These are phyloP conservation scores for Penicillium palitans DNA, from an alignment of 2,329 filamentous ascomycete species.

Conservation along the genomic window DNA sequence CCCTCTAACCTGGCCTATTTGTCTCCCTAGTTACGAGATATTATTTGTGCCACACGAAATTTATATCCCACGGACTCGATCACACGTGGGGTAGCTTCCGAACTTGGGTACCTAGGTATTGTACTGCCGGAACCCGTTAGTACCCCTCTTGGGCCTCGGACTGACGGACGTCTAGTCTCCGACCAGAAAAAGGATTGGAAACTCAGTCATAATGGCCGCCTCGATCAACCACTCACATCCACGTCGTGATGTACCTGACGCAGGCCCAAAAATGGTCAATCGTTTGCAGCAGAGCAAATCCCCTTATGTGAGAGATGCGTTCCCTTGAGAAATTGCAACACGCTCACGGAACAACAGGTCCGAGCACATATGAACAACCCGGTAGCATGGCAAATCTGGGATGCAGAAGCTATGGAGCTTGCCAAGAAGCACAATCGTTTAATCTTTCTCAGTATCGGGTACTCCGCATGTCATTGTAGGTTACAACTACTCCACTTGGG, in stretches of 20 bases:
- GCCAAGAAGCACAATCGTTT: slow-evolving; percentile 81
- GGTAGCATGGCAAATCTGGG: slow-evolving; percentile 90
- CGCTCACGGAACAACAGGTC: slow-evolving; percentile 49
- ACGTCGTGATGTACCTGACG: slow-evolving; percentile 26
- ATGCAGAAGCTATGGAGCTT: slow-evolving; percentile 70
- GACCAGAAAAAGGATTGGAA: background rate
- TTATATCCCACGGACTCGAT: background rate
- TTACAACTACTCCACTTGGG: slow-evolving; percentile 13
- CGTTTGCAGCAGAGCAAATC: slow-evolving; percentile 62
- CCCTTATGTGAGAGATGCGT: slow-evolving; percentile 59
- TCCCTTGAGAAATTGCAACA: background rate
- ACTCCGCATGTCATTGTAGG: slow-evolving; percentile 91
- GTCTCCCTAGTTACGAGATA: background rate
- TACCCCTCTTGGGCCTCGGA: slow-evolving; percentile 12
- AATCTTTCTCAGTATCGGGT: slow-evolving; percentile 92
- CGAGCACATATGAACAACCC: slow-evolving; percentile 75
- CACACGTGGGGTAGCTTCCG: slow-evolving; percentile 18
- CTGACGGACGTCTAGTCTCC: slow-evolving; percentile 7
- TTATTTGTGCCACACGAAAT: background rate
- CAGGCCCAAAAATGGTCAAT: slow-evolving; percentile 50
- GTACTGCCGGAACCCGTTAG: slow-evolving; percentile 21
- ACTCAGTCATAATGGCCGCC: slow-evolving; percentile 26
- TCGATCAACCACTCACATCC: slow-evolving; percentile 31
- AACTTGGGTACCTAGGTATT: slow-evolving; percentile 12
- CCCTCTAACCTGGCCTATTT: background rate